phyloP scores from a whole-genome alignment of 352 stramenopile genomes.

The Globisporangium carolinianum region DNA sequence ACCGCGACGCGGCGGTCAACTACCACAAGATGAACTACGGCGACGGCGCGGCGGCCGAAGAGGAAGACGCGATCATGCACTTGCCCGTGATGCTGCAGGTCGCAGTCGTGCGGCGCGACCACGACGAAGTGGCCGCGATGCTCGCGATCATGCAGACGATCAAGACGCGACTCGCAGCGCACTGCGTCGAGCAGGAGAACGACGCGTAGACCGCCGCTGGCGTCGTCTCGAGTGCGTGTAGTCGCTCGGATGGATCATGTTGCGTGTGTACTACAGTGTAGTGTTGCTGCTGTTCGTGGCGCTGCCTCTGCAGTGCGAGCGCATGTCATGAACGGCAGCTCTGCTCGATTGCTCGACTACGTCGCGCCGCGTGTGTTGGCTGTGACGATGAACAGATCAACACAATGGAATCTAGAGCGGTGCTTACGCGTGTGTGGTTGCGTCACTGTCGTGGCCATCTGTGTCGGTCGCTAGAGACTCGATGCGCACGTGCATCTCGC shows the following conservation, averaged over 20 bases:
- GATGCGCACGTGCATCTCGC: constrained; percentile 33
- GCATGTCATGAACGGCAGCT: no score
- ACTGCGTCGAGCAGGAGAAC: constrained; percentile 45
- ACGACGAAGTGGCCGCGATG: constrained; percentile 71
- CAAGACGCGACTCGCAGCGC: constrained; percentile 53
- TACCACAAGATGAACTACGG: constrained; percentile 87
- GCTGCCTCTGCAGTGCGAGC: no score
- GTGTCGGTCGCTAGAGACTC: constrained; percentile 6
- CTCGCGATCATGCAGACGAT: constrained; percentile 68
- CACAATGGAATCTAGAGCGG: background rate
- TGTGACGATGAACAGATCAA: no score
- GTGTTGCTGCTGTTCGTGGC: no score
- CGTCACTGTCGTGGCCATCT: background rate
- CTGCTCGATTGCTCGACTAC: no score
- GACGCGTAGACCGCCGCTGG: constrained; percentile 12
- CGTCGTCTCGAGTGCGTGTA: background rate
- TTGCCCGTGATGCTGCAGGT: constrained; percentile 86
- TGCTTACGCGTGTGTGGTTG: no score
- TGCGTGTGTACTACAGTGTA: no score
- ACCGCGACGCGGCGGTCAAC: constrained; percentile 70
- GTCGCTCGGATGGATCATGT: background rate
- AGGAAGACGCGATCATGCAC: constrained; percentile 88
- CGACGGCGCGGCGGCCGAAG: constrained; percentile 60
- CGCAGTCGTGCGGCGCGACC: constrained; percentile 54
- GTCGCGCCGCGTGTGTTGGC: no score